Base-by-base conservation (phyloP, 2,329 filamentous ascomycete species). In the Paraconiothyrium sp. region DNA sequence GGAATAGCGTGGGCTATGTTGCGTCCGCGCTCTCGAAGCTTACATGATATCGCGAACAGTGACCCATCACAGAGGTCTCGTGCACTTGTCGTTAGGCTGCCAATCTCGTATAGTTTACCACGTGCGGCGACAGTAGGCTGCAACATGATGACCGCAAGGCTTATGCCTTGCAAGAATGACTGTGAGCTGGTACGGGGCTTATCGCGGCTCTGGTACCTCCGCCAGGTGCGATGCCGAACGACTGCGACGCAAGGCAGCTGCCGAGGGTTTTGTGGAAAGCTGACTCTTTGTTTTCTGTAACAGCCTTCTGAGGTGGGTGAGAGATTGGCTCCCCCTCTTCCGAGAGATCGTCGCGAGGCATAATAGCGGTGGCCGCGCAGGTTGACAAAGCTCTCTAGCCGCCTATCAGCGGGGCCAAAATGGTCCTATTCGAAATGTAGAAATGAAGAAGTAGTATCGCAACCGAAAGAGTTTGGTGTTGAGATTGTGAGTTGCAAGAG, bases 291-390 rank as follows among this genome's bases (percentile, higher is more conserved):
- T 7, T 24, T 47, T 27, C 32, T 35, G 52, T 47, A 46, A 55
- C 43, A 34, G 41, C 24, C 51, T 52, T 27, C 32, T 41, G 37
- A 22, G 41, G 14, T 4, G 11, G 24, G 32, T 22, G n/a, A 10
- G 46, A 9, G 50, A 51, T 55, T 59, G 60, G 58, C 44, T 54
- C 54, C 54, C 60, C 57, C 58, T 60, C 51, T 63, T 52, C 62
- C 58, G 55, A 64, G 62, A 43, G 65, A 71, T 73, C 62, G 61
- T 64, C 67, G 59, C 44, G 43, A 57, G 60, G 59, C 59, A 67
- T 66, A 71, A 68, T 61, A 67, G 71, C 68, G 68, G 67, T 73
- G 63, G 62, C 65, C 14, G 43, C 24, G 44, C 39, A 37, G 48
- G 14, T 44, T 37, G 22, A 47, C 32, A 44, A 51, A 51, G 47